These are phyloP conservation scores for Trifolium repens DNA, from an alignment of 306 rosid genomes.

Conservation along the genomic window DNA sequence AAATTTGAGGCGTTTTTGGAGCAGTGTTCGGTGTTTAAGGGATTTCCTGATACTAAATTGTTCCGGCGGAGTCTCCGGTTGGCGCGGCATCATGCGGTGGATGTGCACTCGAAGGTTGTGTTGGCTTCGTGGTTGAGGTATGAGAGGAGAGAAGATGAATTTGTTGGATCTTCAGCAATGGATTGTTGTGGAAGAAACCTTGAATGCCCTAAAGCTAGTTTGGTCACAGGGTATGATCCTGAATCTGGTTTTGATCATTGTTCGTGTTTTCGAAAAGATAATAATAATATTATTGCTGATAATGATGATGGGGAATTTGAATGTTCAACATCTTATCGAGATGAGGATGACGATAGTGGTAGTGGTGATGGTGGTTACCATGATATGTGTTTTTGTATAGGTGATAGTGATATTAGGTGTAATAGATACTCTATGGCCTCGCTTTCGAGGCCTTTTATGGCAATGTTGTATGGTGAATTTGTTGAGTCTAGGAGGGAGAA, in stretches of 20 bases:
- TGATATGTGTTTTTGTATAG: slow-evolving; percentile 70
- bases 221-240: slow-evolving; percentile 67
- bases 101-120: slow-evolving; percentile 72
- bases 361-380: not conserved
- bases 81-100: slow-evolving; percentile 72
- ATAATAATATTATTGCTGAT: not conserved
- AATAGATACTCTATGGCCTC: slow-evolving; percentile 59
- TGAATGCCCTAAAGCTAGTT: slow-evolving; percentile 72
- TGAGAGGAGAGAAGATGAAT: slow-evolving; percentile 85
- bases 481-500: slow-evolving; percentile 66
- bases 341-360: slow-evolving; percentile 39
- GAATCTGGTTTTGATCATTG: slow-evolving; percentile 67
- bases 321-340: slow-evolving; percentile 60
- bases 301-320: slow-evolving; percentile 37
- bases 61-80: slow-evolving; percentile 73
- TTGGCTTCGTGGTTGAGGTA: slow-evolving; percentile 72
- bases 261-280: not conserved
- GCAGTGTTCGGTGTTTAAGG: slow-evolving; percentile 63
- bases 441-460: slow-evolving; percentile 65
- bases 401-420: slow-evolving; percentile 72
- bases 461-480: slow-evolving; percentile 83
- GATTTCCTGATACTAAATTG: slow-evolving; percentile 59
- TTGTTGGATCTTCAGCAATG: slow-evolving; percentile 63
- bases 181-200: slow-evolving; percentile 70
- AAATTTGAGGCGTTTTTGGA: slow-evolving; percentile 57